Conservation (phyloP, 2,329 filamentous ascomycete species). For the Botrytis fragariae region DNA sequence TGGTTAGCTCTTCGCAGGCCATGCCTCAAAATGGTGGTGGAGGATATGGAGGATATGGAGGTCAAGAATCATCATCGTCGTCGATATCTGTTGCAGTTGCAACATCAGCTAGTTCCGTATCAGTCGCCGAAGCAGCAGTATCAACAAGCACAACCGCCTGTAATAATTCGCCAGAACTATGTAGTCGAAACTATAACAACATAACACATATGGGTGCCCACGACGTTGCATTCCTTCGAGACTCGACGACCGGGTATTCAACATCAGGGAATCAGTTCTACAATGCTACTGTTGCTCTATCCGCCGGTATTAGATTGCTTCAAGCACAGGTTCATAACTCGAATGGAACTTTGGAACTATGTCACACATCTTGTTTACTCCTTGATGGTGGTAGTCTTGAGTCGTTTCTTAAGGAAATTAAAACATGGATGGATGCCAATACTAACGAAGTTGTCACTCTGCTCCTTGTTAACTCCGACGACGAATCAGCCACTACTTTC, state of each 20-base stretch:
- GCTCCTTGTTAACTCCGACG: conserved; percentile 61
- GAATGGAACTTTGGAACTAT: conserved; percentile 47
- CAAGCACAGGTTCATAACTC: conserved; percentile 61
- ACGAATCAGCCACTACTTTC: conserved; percentile 54
- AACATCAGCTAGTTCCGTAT: conserved; percentile 17
- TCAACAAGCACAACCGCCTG: conserved; percentile 46
- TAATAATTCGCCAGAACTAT: conserved; percentile 78
- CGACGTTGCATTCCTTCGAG: conserved; percentile 62
- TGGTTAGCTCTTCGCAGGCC: conserved; percentile 27
- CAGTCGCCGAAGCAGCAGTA: conserved; percentile 26
- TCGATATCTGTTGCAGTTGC: conserved; percentile 9
- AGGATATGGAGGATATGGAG: conserved; percentile 5
- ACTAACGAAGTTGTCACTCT: conserved; percentile 61
- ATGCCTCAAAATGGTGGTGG: conserved; percentile 26
- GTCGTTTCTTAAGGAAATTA: conserved; percentile 55
- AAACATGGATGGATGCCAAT: conserved; percentile 58
- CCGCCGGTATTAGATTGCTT: conserved; percentile 61
- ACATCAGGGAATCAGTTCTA: conserved; percentile 57
- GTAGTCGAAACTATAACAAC: conserved; percentile 67
- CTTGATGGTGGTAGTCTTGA: conserved; percentile 58
- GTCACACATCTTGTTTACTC: conserved; percentile 61
- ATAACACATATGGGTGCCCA: conserved; percentile 74
- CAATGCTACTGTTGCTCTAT: conserved; percentile 55
- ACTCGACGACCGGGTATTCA: conserved; percentile 42
- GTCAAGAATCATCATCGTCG: conserved; percentile 7